A percentile compares a stretch with the other conserved stretches of the same genome.
Evolutionary conservation across 2,329 filamentous ascomycete species (phyloP).

Genomic region (Aspergillus fumigatus): DNA sequence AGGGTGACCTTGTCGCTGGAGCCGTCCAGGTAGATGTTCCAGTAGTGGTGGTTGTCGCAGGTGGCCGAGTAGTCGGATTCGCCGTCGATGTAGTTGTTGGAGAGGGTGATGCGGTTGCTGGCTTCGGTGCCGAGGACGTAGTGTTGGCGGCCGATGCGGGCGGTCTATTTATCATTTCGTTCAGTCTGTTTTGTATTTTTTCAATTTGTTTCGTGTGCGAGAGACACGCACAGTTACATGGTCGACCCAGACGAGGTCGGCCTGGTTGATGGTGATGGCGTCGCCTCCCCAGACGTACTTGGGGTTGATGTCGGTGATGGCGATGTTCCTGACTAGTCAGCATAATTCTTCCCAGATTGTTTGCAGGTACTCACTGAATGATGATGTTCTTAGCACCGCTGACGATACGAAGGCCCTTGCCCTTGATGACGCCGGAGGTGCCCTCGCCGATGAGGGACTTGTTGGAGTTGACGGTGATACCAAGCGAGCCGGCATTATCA

Average conservation of each 20-base stretch:
- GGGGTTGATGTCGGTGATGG: constrained; percentile 54
- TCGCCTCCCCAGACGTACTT: constrained; percentile 58
- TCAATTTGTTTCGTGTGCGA: no score
- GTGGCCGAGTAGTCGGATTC: constrained; percentile 51
- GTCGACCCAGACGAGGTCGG: constrained; percentile 46
- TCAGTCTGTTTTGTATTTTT: background rate
- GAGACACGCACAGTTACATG: constrained; percentile 37
- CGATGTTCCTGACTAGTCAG: constrained; percentile 39
- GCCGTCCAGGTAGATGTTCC: constrained; percentile 55
- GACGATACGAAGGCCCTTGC: constrained; percentile 52
- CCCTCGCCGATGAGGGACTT: constrained; percentile 57
- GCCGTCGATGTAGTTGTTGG: constrained; percentile 58
- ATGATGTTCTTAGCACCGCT: constrained; percentile 53
- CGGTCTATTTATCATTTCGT: constrained; percentile 36
- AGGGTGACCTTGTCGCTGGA: constrained; percentile 54
- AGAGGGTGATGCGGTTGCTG: constrained; percentile 54
- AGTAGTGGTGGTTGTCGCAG: constrained; percentile 58
- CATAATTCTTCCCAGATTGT: background rate
- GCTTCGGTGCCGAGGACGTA: constrained; percentile 54
- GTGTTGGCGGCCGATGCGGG: constrained; percentile 57
- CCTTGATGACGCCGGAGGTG: constrained; percentile 51
- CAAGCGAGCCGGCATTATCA: constrained; percentile 50
- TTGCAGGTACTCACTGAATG: constrained; percentile 39
- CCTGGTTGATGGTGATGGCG: constrained; percentile 49
- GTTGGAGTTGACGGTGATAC: constrained; percentile 53